Evolutionary conservation across 2,329 filamentous ascomycete species (phyloP).

Genomic region (Simplicillium sp.): DNA sequence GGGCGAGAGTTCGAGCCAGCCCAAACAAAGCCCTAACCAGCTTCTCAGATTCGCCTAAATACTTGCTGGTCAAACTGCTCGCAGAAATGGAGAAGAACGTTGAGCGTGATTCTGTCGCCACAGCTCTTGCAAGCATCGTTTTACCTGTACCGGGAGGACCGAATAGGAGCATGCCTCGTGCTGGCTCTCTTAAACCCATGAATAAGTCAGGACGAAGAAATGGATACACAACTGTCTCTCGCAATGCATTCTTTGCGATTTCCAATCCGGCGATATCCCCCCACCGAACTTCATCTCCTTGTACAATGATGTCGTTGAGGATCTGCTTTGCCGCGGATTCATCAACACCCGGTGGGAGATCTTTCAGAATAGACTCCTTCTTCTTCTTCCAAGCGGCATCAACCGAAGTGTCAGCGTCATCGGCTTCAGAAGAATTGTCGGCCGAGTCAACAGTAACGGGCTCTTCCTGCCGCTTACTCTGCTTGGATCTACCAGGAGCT

Average conservation of each 20-base stretch:
- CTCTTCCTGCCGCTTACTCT: conserved; percentile 20
- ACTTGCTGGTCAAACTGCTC: conserved; percentile 90
- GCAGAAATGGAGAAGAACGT: conserved; percentile 97
- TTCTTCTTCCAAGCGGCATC: conserved; percentile 50
- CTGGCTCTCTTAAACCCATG: conserved; percentile 88
- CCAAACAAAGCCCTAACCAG: conserved; percentile 85
- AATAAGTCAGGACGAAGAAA: conserved; percentile 93
- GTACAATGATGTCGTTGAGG: conserved; percentile 88
- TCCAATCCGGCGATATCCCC: conserved; percentile 86
- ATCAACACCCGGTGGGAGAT: conserved; percentile 75
- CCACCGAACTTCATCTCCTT: conserved; percentile 94
- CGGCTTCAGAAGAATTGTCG: conserved; percentile 35
- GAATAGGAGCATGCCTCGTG: conserved; percentile 90
- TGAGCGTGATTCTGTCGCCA: conserved; percentile 87
- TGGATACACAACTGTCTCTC: conserved; percentile 94
- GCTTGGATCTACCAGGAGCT: conserved; percentile 13
- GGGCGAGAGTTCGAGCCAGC: conserved; percentile 79
- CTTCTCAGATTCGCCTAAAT: conserved; percentile 92
- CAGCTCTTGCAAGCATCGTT: conserved; percentile 91
- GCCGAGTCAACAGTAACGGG: conserved; percentile 32
- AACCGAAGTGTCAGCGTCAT: conserved; percentile 27
- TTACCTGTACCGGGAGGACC: conserved; percentile 97
- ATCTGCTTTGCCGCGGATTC: conserved; percentile 79
- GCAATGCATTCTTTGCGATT: conserved; percentile 80
- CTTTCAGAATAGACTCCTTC: conserved; percentile 59